Base-by-base conservation (phyloP, 2,329 filamentous ascomycete genomes). In the Annulohypoxylon truncatum region DNA sequence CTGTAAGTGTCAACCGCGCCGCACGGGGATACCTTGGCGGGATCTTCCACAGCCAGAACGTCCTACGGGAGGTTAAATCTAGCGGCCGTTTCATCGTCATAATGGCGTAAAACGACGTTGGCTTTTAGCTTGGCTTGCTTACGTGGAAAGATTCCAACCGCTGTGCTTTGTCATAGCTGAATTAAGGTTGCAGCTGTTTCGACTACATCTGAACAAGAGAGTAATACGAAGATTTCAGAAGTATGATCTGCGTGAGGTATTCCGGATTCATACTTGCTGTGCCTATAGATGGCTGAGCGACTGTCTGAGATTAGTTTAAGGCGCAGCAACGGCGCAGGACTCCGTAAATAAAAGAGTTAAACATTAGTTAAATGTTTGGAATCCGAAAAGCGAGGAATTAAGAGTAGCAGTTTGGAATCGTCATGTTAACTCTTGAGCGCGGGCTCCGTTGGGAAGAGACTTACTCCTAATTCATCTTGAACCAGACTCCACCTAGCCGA, bases 81-180 rank as follows among this genome's bases (percentile, higher is more conserved):
- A 51, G 18, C 18, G 24, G 24, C 44, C 46, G 56, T 51, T 59
- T 44, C 47, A 51, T 28, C n/a, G 20, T 31, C 20, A n/a, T 26
- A 13, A 20, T 33, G 26, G 20, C 28, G 31, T 3, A 12, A 40
- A 51, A 58, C 15, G 2, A 13, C 22, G 24, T n/a, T 12, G 15
- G 18, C 24, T 10, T 18, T 48, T 29, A 18, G 52, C 18, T 24
- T 24, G 31, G 20, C 13, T n/a, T n/a, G 31, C 42, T 50, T 40
- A 58, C 31, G 31, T 40, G n/a, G 15, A 6, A 15, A 28, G 10
- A 10, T 9, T n/a, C 24, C 15, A 26, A 15, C 8, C 31, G 54
- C 31, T 22, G 33, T 7, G 20, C 13, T 7, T 24, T 20, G 10
- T 13, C 42, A 31, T 38, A 13, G 31, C 18, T 10, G 8, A 33